Evolutionary conservation across 140 eudicot genomes (phyloP).

Genomic region (Eryngium alpinum): DNA sequence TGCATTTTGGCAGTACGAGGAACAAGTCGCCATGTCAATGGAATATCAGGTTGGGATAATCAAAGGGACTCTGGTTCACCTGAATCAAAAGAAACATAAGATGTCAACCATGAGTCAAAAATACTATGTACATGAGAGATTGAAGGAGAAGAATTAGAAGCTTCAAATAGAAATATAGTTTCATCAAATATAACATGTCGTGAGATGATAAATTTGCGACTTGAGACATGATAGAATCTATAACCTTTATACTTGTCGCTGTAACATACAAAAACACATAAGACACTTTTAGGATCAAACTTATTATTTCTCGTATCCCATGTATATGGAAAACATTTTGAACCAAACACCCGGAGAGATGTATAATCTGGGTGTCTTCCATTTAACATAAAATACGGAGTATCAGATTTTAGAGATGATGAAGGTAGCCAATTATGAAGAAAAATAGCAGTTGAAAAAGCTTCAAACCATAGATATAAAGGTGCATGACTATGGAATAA

Average conservation of each 20-base stretch:
- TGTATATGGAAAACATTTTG: not conserved
- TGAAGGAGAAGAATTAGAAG: not conserved
- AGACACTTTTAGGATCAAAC: not conserved
- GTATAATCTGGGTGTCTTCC: not conserved
- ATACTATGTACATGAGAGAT: not conserved
- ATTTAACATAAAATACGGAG: not conserved
- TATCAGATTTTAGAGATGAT: not conserved
- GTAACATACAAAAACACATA: not conserved
- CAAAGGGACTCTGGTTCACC: not conserved
- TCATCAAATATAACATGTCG: not conserved
- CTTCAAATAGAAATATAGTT: not conserved
- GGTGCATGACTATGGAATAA: not conserved
- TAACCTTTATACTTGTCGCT: not conserved
- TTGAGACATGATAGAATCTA: not conserved
- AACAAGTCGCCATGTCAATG: constrained; percentile 8
- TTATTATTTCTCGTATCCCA: not conserved
- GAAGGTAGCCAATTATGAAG: not conserved
- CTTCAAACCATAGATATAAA: not conserved
- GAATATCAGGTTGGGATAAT: too few relatives aligned
- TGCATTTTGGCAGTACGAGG: not conserved
- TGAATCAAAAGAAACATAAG: not conserved
- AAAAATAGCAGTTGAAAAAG: not conserved
- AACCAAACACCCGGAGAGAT: not conserved
- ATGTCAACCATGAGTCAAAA: not conserved
- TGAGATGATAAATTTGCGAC: not conserved